phyloP scores from a whole-genome alignment of 1,139 yeast species.

The Blastobotrys petasosporus region DNA sequence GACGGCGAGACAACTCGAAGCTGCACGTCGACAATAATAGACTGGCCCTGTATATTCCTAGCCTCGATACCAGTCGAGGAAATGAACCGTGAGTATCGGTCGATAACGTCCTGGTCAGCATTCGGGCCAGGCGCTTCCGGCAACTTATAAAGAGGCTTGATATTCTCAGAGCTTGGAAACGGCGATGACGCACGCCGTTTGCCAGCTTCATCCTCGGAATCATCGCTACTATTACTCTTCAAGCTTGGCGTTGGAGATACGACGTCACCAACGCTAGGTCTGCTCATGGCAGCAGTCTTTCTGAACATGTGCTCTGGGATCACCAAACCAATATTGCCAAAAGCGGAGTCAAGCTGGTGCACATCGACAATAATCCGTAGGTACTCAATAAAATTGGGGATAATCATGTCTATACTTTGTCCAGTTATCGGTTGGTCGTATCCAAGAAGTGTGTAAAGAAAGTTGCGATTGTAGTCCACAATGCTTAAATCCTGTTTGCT shows the following conservation, averaged over 20 bases:
- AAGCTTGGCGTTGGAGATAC: too few relatives aligned
- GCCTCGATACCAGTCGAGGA: constrained; percentile 52
- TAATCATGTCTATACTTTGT: constrained; percentile 47
- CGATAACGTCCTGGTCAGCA: constrained; percentile 12
- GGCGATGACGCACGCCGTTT: background rate
- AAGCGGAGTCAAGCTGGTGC: constrained; percentile 17
- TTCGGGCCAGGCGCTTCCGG: constrained; percentile 6
- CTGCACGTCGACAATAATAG: constrained; percentile 68
- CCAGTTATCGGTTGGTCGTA: constrained; percentile 43
- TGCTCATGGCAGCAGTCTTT: constrained; percentile 37
- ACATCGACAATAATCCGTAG: constrained; percentile 42
- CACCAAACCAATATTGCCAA: constrained; percentile 48
- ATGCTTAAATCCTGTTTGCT: constrained; percentile 44
- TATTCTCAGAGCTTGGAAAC: constrained; percentile 2
- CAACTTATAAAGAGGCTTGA: constrained; percentile 1
- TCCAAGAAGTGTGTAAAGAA: constrained; percentile 76
- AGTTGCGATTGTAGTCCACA: constrained; percentile 69
- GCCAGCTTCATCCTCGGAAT: too few relatives aligned
- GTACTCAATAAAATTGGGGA: constrained; percentile 60
- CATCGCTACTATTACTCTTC: too few relatives aligned
- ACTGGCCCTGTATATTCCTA: constrained; percentile 61
- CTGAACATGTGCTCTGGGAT: constrained; percentile 88
- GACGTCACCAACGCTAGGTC: background rate
- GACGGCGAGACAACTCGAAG: constrained; percentile 60
- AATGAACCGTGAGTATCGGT: constrained; percentile 18